Evolutionary conservation across 805 yeast genomes (phyloP).

Genomic region (Suhomyces sp.): DNA sequence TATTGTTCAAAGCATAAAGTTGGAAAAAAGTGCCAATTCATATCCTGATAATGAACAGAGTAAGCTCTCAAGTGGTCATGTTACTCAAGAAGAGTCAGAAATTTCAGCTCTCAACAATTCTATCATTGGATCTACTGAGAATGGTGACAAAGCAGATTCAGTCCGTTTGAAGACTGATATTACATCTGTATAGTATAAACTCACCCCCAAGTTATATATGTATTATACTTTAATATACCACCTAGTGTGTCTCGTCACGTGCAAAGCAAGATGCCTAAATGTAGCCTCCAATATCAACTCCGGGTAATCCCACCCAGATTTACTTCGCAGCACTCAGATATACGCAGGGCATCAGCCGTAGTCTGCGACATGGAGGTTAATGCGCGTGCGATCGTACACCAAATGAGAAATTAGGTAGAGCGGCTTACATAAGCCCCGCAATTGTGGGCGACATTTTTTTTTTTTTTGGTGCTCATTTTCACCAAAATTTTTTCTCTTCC

Average conservation of each 20-base stretch:
- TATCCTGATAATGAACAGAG: constrained; percentile 1
- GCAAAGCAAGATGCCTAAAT: background rate
- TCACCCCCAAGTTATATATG: background rate
- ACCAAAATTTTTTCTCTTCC: constrained; percentile 15
- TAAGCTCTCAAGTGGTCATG: constrained; percentile 5
- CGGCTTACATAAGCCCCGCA: constrained; percentile 1
- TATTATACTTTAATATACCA: background rate
- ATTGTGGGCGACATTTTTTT: constrained; percentile 4
- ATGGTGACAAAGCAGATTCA: background rate
- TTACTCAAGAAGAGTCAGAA: constrained; percentile 12
- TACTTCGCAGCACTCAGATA: constrained; percentile 1
- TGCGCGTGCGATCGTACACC: background rate
- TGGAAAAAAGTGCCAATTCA: constrained; percentile 20
- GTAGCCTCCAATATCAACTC: background rate
- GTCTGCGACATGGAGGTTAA: background rate
- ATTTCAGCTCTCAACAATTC: constrained; percentile 9
- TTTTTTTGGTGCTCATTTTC: constrained; percentile 6
- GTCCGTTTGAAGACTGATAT: constrained; percentile 1
- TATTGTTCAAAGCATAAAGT: constrained; percentile 33
- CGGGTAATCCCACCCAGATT: constrained; percentile 7
- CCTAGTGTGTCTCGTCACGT: background rate
- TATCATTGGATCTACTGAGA: constrained; percentile 6
- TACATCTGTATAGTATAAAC: background rate
- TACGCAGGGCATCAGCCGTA: background rate
- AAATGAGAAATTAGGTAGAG: background rate